Conservation (phyloP, 257 asterid genomes). For the Ocimum tenuiflorum region DNA sequence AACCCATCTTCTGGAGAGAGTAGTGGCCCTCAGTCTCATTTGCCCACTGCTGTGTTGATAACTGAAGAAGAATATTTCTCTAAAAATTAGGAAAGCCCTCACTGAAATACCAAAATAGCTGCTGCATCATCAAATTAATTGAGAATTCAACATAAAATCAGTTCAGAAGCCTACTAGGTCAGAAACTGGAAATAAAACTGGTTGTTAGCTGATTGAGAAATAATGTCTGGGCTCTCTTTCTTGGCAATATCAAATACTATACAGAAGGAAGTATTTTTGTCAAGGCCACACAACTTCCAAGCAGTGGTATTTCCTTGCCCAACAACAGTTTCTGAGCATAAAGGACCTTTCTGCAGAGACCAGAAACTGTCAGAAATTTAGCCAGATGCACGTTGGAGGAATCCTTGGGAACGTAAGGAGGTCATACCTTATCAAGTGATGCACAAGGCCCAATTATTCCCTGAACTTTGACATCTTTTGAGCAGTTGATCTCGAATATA, state of each 20-base stretch:
- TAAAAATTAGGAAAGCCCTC: constrained; percentile 22
- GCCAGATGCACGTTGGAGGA: constrained; percentile 7
- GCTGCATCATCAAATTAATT: constrained; percentile 4
- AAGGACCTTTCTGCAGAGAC: constrained; percentile 80
- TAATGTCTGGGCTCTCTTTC: constrained; percentile 85
- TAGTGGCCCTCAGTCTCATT: constrained; percentile 90
- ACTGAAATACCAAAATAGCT: constrained; percentile 13
- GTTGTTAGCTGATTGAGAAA: constrained; percentile 77
- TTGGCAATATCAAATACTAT: constrained; percentile 70
- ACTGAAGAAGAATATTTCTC: constrained; percentile 41
- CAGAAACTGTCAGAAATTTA: constrained; percentile 21
- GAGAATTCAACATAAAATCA: constrained; percentile 5
- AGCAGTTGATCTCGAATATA: constrained; percentile 86
- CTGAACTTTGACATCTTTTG: constrained; percentile 92
- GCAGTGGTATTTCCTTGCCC: constrained; percentile 97
- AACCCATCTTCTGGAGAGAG: constrained; percentile 96
- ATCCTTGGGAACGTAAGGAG: constrained; percentile 19
- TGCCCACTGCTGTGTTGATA: constrained; percentile 88
- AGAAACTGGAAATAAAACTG: constrained; percentile 85
- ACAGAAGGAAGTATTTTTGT: constrained; percentile 82
- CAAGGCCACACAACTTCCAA: constrained; percentile 99
- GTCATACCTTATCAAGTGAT: constrained; percentile 83
- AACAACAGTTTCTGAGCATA: constrained; percentile 72
- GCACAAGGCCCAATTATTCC: constrained; percentile 98
- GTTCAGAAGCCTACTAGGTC: constrained; percentile 65